A percentile compares a stretch with the other conserved stretches of the same genome.
These are phyloP conservation scores for Candida berthetii DNA, from an alignment of 805 yeast species.

Conservation along the genomic window DNA sequence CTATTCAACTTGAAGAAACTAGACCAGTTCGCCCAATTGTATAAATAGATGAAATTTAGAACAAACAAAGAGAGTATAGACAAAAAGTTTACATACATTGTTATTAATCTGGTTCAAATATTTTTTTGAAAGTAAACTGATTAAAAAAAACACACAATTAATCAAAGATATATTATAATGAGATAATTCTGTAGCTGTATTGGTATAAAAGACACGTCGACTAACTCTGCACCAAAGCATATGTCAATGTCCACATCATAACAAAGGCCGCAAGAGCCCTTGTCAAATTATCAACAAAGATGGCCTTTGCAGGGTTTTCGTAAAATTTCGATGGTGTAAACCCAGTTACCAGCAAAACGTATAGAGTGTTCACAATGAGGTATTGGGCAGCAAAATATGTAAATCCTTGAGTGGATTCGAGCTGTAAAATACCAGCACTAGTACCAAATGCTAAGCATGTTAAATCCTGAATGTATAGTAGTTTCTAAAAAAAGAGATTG, in stretches of 20 bases:
- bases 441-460: conserved; percentile 17
- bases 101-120: no score
- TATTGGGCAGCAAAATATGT: conserved; percentile 8
- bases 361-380: conserved; percentile 4
- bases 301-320: conserved; percentile 8
- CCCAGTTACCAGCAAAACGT: conserved; percentile 3
- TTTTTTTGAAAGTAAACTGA: no score
- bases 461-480: conserved; percentile 8
- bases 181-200: no score
- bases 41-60: neutral
- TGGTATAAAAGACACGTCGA: no score
- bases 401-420: conserved; percentile 17
- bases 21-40: conserved; percentile 44
- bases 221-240: conserved; percentile 16
- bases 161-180: no score
- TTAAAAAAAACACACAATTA: neutral
- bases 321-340: conserved; percentile 6
- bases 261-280: conserved; percentile 15
- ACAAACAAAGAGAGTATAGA: neutral
- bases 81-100: neutral
- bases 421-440: conserved; percentile 17
- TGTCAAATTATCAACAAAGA: conserved; percentile 9
- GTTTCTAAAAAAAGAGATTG: neutral
- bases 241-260: conserved; percentile 19
- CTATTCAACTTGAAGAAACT: conserved; percentile 57